Base-by-base conservation (phyloP, 2,329 filamentous ascomycete genomes). In the Dactylella cylindrospora region DNA sequence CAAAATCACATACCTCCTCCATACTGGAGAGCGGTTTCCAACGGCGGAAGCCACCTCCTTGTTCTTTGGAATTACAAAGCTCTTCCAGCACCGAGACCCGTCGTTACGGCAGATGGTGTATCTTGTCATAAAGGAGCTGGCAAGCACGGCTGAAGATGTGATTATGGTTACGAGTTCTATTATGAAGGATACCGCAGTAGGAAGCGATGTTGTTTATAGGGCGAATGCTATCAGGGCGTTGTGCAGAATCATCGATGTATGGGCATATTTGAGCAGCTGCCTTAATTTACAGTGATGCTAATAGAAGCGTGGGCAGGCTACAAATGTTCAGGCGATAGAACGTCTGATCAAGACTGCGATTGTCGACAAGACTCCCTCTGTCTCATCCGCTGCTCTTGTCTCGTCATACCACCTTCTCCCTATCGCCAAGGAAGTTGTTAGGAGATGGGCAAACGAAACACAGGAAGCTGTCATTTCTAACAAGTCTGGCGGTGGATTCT, bases 151-250 rank as follows among this genome's bases (percentile, higher is more conserved):
- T 59, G 90, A 97, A 77, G 93, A 98, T 79, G 94, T 96, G 67
- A 98, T 98, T 73, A 97, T 98, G 93, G 93, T 96, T 65, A 98
- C 93, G 13, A 95, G 89, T 76, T 96, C 91, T 69, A 96, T 98
- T 70, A 98, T 97, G 93, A 98, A 98, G 79, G 93, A 98, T 74
- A 96, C 91, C 8, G 90, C 90, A 46, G 90, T 94, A 66, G 88
- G 90, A 71, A 96, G 89, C 71, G 93, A 97, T 72, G 86, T 90
- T 47, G 84, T 96, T 53, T 96, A 90, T 78, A 82, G 93, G 70
- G 89, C 93, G 46, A 98, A 98, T 77, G 91, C 93, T 65, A 97
- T 97, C 72, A 82, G 93, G 69, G 90, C 91, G 31, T 79, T 97
- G 68, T 97, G 91, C 77, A 86, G 93, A 68, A 95, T 98, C 71